Evolutionary conservation across 208 protist genomes (phyloP), one percentile per base, ranked within the genome.

Genomic region (Crithidia thermophila): DNA sequence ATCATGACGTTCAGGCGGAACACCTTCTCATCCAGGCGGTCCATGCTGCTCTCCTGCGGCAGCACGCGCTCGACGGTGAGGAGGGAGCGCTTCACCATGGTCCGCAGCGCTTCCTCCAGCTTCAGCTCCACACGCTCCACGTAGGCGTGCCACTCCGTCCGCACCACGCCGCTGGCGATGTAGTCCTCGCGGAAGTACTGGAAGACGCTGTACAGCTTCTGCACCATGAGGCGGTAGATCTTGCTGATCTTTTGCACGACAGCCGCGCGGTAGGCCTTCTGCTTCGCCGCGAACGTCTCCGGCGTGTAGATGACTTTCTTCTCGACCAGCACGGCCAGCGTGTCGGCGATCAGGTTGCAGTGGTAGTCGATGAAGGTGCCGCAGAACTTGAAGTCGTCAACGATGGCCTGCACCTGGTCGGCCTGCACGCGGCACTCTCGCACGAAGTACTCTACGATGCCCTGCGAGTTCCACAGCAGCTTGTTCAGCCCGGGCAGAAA

Each of bases 1-100:
- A 99, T 94, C 34, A 97, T 90, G n/a, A 98, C 97, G 69, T 93
- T 91, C 37, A 99, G 79, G 13, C 82, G 77, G 85, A 99, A 99
- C 21, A 99, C 81, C 66, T 93, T 89, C 74, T 94, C 87, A 42
- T 94, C 88, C 31, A 90, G 73, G 18, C 83, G 87, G 68, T 94
- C 89, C 62, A 94, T 85, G 30, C 87, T 94, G 37, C 90, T 87
- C 69, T 98, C 96, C 40, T 88, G 84, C 36, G 94, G 95, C 45
- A 99, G 90, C 8, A 93, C 80, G 3, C 84, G 79, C 52, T 96
- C 90, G 27, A 99, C 73, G 27, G 94, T 86, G 20, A 91, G 79
- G 52, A 99, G 70, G 4, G 95, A 98, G n/a, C 87, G 82, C 77
- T 98, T 98, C 46, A 99, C 96, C 79, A 98, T 98, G 51, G 80